Percentiles rank a stretch among this genome's conserved stretches.
Evolutionary conservation across 2,329 filamentous ascomycete species (phyloP).

Genomic region (Fusarium miscanthi): DNA sequence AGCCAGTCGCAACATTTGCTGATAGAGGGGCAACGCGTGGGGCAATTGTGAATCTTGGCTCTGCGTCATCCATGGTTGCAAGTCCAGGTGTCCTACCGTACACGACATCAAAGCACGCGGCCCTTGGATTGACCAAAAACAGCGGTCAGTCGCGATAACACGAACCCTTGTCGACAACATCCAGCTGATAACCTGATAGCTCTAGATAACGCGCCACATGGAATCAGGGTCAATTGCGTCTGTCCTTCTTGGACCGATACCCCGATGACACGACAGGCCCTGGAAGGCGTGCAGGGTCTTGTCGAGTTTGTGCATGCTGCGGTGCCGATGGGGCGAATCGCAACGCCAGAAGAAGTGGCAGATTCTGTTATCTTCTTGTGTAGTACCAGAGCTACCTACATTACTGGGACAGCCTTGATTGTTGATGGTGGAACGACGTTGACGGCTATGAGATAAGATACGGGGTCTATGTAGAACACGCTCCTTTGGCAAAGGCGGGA

Average conservation of each 20-base stretch:
- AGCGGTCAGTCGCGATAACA: background rate
- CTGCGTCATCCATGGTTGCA: background rate
- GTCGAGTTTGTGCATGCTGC: background rate
- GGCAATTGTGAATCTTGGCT: background rate
- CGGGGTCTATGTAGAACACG: rapidly evolving
- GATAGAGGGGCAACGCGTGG: background rate
- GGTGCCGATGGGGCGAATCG: background rate
- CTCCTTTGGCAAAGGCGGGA: rapidly evolving
- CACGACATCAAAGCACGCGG: background rate
- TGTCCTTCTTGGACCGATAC: background rate
- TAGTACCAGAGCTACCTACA: background rate
- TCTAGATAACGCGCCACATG: background rate
- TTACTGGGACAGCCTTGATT: background rate
- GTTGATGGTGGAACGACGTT: background rate
- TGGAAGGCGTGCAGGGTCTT: background rate
- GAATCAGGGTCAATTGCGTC: background rate
- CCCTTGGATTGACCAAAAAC: background rate
- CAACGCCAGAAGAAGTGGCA: background rate
- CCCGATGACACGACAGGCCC: background rate
- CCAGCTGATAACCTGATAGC: background rate
- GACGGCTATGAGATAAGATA: background rate
- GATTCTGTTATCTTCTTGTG: background rate
- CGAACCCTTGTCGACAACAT: rapidly evolving
- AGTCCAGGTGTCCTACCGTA: background rate
- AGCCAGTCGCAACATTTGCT: background rate